Evolutionary conservation across 108 stramenopile genomes (phyloP), one percentile per base, ranked within the genome.

Genomic region (Epipyxis sp.): DNA sequence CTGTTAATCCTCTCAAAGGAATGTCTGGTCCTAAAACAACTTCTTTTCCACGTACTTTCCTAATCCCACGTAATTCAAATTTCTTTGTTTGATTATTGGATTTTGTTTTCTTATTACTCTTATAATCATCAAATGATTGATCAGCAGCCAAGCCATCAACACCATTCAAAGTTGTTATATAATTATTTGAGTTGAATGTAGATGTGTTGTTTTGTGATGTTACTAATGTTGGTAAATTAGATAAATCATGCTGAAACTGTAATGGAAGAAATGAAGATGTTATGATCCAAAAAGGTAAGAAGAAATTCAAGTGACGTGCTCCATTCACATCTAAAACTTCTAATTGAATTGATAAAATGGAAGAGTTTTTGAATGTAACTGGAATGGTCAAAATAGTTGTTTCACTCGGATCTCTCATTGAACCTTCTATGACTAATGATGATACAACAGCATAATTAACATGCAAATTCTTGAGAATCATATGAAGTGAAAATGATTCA

Each of bases 171-270:
- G 6, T 6, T 13, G 46, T 13, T n/a, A n/a, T n/a, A n/a, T n/a
- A n/a, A n/a, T n/a, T n/a, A n/a, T n/a, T n/a, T n/a, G n/a, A n/a
- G n/a, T n/a, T n/a, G n/a, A n/a, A n/a, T 13, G 3, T 25, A 13
- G 3, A 16, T 65, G 3, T 16, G 25, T 65, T 65, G 61, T 37
- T 37, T 65, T 65, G 61, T 29, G 20, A 13, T 6, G 27, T 65
- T n/a, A n/a, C n/a, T n/a, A n/a, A n/a, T n/a, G n/a, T n/a, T n/a
- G n/a, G n/a, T n/a, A n/a, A n/a, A n/a, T n/a, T n/a, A n/a, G n/a
- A n/a, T 25, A 57, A 16, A 65, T 65, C 61, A 37, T 65, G 61
- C 34, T 65, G 61, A 32, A 65, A 65, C 25, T 65, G 61, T 37
- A 65, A 37, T 6, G 61, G 61, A 10, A 65, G 35, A 32, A 65